Base-by-base conservation (phyloP, 371 early-diverging fungal genomes). In the Syncephalastrum racemosum region DNA sequence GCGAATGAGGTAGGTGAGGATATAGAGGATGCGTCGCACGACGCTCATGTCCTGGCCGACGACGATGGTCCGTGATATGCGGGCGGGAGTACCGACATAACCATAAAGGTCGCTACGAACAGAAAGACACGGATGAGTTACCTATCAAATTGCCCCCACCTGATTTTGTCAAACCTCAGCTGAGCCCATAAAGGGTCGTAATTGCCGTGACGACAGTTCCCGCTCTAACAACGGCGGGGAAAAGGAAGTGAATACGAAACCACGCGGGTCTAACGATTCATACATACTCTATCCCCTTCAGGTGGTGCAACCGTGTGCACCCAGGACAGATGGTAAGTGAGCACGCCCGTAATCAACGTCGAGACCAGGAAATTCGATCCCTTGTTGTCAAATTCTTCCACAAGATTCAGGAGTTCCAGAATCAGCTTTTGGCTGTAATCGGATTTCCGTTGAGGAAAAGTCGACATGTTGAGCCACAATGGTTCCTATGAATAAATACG, bases 171-270 rank as follows among this genome's bases (percentile, higher is more conserved):
- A 50, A 60, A 80, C 77, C 79, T 84, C 27, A 84, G 56, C 62
- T 86, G 87, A 18, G 87, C 87, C 87, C 87, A 86, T 13, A 86
- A 56, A 10, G 87, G 87, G 62, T 86, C 83, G 53, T 86, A 86
- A 7, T 77, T 79, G 31, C 84, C 81, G 51, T 82, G 76, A 16
- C 74, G 71, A 56, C 66, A 75, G 31, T 63, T 67, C 36, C 62
- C 47, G 60, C 63, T 67, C 74, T 73, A 39, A 15, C 48, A 27
- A 31, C 41, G 20, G 10, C 6, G 4, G 46, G 39, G 10, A 48
- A 25, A 13, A 31, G 44, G 19, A 8, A n/a, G 40, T 40, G 10
- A 41, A 43, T 18, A 18, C 13, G 23, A n/a, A 54, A 16, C 16
- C 42, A 43, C 40, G 47, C 14, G 40, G 2, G 22, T 23, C 5